phyloP scores from a whole-genome alignment of 768 basidiomycete genomes.

The Xanthoconium stramineum region DNA sequence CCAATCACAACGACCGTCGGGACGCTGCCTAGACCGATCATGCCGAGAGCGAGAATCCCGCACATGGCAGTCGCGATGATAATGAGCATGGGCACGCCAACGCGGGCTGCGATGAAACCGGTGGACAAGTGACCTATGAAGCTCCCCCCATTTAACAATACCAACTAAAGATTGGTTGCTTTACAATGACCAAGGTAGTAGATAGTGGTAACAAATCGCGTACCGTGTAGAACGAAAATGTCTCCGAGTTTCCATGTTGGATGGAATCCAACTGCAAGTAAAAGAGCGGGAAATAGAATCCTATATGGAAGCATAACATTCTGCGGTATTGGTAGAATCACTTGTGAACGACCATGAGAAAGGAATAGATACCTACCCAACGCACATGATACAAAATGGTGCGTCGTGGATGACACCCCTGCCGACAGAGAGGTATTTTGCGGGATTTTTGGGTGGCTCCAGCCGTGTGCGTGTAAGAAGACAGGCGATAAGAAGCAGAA shows the following conservation, averaged over 20 bases:
- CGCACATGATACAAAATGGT: not conserved
- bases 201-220: not conserved
- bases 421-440: slow-evolving; percentile 15
- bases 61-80: slow-evolving; percentile 33
- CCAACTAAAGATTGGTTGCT: slow-evolving; percentile 32
- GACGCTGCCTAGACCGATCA: slow-evolving; percentile 37
- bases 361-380: slow-evolving; percentile 16
- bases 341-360: not conserved
- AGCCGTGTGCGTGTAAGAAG: not conserved
- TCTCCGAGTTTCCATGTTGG: too few species aligned
- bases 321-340: not conserved
- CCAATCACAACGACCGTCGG: slow-evolving; percentile 39
- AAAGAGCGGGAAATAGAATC: slow-evolving; percentile 45
- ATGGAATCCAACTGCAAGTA: too few species aligned
- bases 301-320: slow-evolving; percentile 30
- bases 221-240: slow-evolving; percentile 52
- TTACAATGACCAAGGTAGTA: too few species aligned
- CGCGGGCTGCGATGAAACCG: slow-evolving; percentile 37
- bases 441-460: slow-evolving; percentile 25
- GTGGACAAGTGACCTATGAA: slow-evolving; percentile 51
- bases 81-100: slow-evolving; percentile 45
- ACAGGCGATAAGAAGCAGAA: slow-evolving; percentile 33
- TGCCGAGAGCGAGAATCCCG: slow-evolving; percentile 40
- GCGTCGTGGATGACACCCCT: slow-evolving; percentile 14
- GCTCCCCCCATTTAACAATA: slow-evolving; percentile 50